A percentile compares a stretch with the other conserved stretches of the same genome.
These are phyloP conservation scores for Alternaria conjuncta DNA, from an alignment of 2,329 filamentous ascomycete species.

Conservation along the genomic window DNA sequence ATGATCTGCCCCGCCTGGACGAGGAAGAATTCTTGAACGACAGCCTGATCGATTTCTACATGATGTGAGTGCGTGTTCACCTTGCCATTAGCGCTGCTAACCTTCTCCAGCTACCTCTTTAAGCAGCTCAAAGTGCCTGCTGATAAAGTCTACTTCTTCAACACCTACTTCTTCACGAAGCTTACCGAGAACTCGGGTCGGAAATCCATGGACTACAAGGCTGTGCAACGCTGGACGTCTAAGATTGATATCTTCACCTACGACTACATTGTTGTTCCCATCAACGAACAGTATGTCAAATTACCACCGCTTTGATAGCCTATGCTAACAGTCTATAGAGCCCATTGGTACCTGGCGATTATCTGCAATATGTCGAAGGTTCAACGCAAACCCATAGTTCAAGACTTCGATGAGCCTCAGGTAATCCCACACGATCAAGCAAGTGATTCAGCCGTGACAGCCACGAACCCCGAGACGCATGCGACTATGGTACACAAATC, in stretches of 20 bases:
- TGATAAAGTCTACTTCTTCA: constrained; percentile 82
- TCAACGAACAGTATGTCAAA: constrained; percentile 70
- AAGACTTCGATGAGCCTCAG: constrained; percentile 11
- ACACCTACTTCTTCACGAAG: constrained; percentile 87
- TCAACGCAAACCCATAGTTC: constrained; percentile 36
- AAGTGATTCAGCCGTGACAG: neutral
- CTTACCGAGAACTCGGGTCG: constrained; percentile 64
- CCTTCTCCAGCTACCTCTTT: constrained; percentile 30
- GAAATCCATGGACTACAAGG: constrained; percentile 77
- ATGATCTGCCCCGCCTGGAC: constrained; percentile 79
- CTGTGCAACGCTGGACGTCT: constrained; percentile 86
- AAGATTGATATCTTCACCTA: constrained; percentile 83
- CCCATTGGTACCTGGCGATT: constrained; percentile 93
- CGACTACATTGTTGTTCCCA: constrained; percentile 89
- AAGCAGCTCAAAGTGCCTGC: constrained; percentile 54
- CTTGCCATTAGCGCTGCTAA: neutral
- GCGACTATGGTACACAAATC: neutral
- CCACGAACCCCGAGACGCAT: neutral
- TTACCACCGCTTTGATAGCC: neutral
- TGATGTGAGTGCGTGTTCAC: constrained; percentile 57
- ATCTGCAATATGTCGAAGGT: constrained; percentile 85
- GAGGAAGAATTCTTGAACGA: constrained; percentile 91
- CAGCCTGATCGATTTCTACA: constrained; percentile 87
- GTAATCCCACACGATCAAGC: neutral
- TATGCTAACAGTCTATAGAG: constrained; percentile 11